Evolutionary conservation across 139 green algal genomes (phyloP).

Genomic region (Mesostigma viride): DNA sequence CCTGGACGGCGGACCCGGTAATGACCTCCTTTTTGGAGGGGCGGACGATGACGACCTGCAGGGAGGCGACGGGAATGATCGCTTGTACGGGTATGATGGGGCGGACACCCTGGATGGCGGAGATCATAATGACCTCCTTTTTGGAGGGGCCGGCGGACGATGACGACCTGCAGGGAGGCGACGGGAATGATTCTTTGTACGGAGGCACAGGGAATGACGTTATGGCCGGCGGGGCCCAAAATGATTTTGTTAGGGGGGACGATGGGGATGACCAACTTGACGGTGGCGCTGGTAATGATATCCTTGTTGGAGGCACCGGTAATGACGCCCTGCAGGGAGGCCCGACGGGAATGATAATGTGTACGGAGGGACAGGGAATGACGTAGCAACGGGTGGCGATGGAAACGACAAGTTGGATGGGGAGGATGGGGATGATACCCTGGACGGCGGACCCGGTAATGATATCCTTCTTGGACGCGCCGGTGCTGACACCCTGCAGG

Average conservation of each 20-base stretch:
- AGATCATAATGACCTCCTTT: background rate
- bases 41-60: background rate
- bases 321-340: background rate
- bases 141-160: background rate
- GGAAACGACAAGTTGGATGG: background rate
- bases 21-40: conserved; percentile 1
- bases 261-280: conserved; percentile 2
- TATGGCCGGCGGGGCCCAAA: background rate
- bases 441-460: background rate
- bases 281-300: conserved; percentile 1
- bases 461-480: background rate
- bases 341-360: background rate
- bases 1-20: background rate
- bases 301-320: background rate
- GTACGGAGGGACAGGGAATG: background rate
- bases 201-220: background rate
- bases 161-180: background rate
- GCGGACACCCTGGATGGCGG: background rate
- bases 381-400: background rate
- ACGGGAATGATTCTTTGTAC: too few species aligned
- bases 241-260: background rate
- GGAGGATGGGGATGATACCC: background rate
- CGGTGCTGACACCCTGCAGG: background rate
- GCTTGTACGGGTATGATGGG: background rate
- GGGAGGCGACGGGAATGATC: background rate